phyloP scores from a whole-genome alignment of 768 basidiomycete genomes.

The Xanthoconium purpureum region DNA sequence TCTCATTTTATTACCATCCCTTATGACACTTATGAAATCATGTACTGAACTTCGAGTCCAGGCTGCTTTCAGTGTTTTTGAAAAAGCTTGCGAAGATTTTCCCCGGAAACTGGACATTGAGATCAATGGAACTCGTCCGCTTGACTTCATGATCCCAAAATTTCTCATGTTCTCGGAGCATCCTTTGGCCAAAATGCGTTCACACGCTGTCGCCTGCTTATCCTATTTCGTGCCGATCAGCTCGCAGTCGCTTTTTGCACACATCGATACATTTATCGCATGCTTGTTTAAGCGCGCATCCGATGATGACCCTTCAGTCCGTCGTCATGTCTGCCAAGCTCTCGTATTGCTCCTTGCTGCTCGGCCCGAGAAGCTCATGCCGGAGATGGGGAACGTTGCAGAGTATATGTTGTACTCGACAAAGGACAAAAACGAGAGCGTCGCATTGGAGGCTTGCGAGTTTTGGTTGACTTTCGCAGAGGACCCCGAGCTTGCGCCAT shows the following conservation, averaged over 20 bases:
- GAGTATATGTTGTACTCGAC: slow-evolving; percentile 99
- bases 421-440: slow-evolving; percentile 95
- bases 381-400: slow-evolving; percentile 91
- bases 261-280: slow-evolving; percentile 92
- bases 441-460: slow-evolving; percentile 97
- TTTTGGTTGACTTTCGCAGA: slow-evolving; percentile 99
- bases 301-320: slow-evolving; percentile 90
- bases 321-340: slow-evolving; percentile 93
- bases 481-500: slow-evolving; percentile 80
- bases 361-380: slow-evolving; percentile 94
- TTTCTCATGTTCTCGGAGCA: slow-evolving; percentile 89
- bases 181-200: slow-evolving; percentile 81
- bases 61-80: slow-evolving; percentile 92
- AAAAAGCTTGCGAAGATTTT: slow-evolving; percentile 96
- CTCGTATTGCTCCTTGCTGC: slow-evolving; percentile 90
- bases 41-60: slow-evolving; percentile 28
- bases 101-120: slow-evolving; percentile 94
- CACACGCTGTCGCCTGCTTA: slow-evolving; percentile 90
- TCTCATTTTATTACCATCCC: neutral
- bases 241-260: slow-evolving; percentile 81
- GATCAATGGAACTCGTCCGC: slow-evolving; percentile 86
- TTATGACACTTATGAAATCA: neutral
- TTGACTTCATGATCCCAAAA: slow-evolving; percentile 96
- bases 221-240: slow-evolving; percentile 90
- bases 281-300: slow-evolving; percentile 93